phyloP scores from a whole-genome alignment of 371 early-diverging fungal genomes.

The Mortierella sp. region DNA sequence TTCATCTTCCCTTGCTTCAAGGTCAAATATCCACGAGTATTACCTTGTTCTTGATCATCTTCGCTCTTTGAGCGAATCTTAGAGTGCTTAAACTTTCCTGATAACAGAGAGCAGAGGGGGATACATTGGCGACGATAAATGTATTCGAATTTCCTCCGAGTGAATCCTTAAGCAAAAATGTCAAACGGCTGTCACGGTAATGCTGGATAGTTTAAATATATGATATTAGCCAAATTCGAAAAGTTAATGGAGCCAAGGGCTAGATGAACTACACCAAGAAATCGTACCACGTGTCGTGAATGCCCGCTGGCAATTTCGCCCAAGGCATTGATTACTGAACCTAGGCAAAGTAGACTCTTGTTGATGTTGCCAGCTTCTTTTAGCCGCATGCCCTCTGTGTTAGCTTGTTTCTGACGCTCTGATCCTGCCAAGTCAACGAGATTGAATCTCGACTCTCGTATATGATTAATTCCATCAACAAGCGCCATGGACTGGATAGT shows the following conservation, averaged over 20 bases:
- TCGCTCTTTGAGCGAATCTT: conserved; percentile 92
- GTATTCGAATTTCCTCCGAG: conserved; percentile 80
- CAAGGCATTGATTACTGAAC: conserved; percentile 93
- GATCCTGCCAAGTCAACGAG: conserved; percentile 96
- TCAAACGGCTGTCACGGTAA: conserved; percentile 93
- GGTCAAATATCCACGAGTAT: neutral
- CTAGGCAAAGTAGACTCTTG: conserved; percentile 86
- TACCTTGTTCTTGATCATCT: conserved; percentile 87
- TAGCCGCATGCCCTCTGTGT: conserved; percentile 81
- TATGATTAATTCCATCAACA: conserved; percentile 65
- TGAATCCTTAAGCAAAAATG: conserved; percentile 82
- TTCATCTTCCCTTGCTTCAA: conserved; percentile 12
- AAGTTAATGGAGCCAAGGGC: neutral
- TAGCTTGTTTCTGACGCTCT: conserved; percentile 86
- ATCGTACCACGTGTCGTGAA: conserved; percentile 74
- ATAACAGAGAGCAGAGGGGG: conserved; percentile 80
- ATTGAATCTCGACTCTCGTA: conserved; percentile 72
- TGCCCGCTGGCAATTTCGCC: conserved; percentile 78
- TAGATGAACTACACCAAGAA: neutral
- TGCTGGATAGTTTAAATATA: conserved; percentile 56
- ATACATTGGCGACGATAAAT: conserved; percentile 88
- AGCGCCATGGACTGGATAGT: conserved; percentile 67
- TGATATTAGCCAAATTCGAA: neutral
- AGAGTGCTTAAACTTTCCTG: conserved; percentile 89
- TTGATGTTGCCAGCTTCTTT: conserved; percentile 95